Percentiles rank a stretch among this genome's conserved stretches.
phyloP scores from a whole-genome alignment of 331 rosid genomes.

The Malus hybrid region DNA sequence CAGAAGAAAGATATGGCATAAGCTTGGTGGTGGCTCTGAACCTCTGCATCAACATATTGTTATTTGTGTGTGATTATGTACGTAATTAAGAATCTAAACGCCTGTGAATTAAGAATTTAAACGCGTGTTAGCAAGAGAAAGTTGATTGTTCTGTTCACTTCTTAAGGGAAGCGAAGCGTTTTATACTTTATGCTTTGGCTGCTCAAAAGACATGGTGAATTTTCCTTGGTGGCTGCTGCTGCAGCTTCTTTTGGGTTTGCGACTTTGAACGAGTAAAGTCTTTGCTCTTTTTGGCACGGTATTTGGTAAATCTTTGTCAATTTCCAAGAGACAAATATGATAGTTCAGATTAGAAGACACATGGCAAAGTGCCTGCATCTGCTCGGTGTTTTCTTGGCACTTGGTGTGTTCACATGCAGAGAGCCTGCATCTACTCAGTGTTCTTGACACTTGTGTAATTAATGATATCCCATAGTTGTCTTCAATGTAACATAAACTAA shows the following conservation, averaged over 20 bases:
- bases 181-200: not conserved
- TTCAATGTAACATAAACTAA: too few species aligned
- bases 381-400: not conserved
- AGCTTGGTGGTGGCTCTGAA: constrained; percentile 26
- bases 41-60: constrained; percentile 21
- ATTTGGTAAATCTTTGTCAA: not conserved
- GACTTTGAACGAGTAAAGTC: constrained; percentile 7
- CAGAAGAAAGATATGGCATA: constrained; percentile 7
- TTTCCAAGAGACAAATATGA: not conserved
- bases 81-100: not conserved
- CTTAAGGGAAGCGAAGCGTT: not conserved
- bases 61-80: not conserved
- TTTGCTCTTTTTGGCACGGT: not conserved
- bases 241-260: not conserved
- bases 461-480: too few species aligned
- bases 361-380: not conserved
- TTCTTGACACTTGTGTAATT: too few species aligned
- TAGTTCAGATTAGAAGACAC: not conserved
- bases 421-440: too few species aligned
- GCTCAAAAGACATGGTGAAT: not conserved
- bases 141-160: too few species aligned
- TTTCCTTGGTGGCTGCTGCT: not conserved
- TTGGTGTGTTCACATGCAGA: too few species aligned
- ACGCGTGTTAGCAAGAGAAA: not conserved
- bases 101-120: not conserved